Base-by-base conservation (phyloP, 2,329 filamentous ascomycete genomes). In the Stachybotrys chartarum region DNA sequence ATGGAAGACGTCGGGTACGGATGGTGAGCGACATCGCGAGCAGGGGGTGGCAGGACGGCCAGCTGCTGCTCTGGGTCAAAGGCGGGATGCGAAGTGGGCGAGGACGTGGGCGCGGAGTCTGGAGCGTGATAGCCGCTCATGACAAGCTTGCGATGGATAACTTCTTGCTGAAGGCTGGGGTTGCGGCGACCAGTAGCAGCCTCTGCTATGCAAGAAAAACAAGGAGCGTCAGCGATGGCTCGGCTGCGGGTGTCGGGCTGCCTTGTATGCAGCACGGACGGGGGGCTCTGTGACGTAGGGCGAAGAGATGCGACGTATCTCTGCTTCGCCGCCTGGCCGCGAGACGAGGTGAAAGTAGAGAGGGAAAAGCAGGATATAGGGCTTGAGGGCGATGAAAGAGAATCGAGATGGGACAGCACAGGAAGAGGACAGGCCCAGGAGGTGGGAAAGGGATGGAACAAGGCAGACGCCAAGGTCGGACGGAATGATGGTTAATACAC, bases 121-220 rank as follows among this genome's bases (percentile, higher is more conserved):
- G 68, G 60, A 44, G 66, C 66, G 50, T 72, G 66, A 61, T 73
- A 68, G 62, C 68, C 74, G 69, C 72, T 72, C 74, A 77, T 77
- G 68, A 73, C 74, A 68, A 74, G 67, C 66, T 75, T 75, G 55
- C 73, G 72, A 35, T 42, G 35, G 56, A 42, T 42, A 14, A 42
- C 14, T 42, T 42, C 35, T 42, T 42, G 35, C 35, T 42, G 35
- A 10, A 42, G 35, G 35, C 35, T 42, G 35, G 35, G 14, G 8
- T 42, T 42, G 8, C 35, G 35, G 35, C 35, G 35, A 42, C 35
- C 35, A 10, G 35, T 42, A 14, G 35, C 14, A 42, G 35, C 35
- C 8, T 42, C 35, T 42, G 35, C 35, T 42, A 14, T 10, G 14
- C 10, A 42, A 42, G 35, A 14, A 42, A 24, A 42, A 42, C 14